Percentiles rank a stretch among this genome's conserved stretches.
These are phyloP conservation scores for Lycium ferocissimum DNA, from an alignment of 257 asterid genomes.

Conservation along the genomic window DNA sequence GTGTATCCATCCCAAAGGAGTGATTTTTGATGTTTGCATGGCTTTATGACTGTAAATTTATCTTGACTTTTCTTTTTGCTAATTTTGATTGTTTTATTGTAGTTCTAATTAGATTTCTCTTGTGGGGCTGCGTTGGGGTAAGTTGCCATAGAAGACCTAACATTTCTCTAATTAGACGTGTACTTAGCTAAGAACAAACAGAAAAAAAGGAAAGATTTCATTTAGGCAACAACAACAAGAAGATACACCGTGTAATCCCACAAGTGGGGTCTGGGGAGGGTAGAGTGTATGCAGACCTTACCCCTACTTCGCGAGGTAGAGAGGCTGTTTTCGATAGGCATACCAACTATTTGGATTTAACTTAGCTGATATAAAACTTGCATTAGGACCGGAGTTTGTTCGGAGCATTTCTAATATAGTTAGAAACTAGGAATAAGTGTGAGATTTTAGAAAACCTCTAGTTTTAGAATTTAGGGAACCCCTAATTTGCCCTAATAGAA, in stretches of 20 bases:
- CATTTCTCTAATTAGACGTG: not conserved
- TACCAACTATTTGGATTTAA: not conserved
- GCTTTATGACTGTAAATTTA: constrained; percentile 6
- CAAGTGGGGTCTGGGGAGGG: too few species aligned
- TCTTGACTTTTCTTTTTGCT: not conserved
- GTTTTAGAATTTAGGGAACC: constrained; percentile 6
- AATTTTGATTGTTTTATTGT: not conserved
- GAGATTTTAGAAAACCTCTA: constrained; percentile 4
- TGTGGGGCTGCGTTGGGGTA: not conserved
- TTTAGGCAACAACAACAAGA: not conserved
- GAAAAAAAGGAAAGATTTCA: not conserved
- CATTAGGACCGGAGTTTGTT: not conserved
- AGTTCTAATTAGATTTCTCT: not conserved
- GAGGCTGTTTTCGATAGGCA: not conserved
- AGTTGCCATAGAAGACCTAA: not conserved
- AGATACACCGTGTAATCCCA: too few species aligned
- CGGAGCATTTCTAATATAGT: not conserved
- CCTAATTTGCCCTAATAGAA: not conserved
- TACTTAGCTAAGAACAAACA: not conserved
- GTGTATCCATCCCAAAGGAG: not conserved
- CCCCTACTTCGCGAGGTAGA: too few species aligned
- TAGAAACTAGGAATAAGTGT: not conserved
- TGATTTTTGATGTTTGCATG: constrained; percentile 5
- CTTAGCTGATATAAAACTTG: constrained; percentile 5
- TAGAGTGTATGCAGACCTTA: too few species aligned